These are phyloP conservation scores for Allium cepa DNA, from an alignment of 106 monocot species.

Conservation along the genomic window DNA sequence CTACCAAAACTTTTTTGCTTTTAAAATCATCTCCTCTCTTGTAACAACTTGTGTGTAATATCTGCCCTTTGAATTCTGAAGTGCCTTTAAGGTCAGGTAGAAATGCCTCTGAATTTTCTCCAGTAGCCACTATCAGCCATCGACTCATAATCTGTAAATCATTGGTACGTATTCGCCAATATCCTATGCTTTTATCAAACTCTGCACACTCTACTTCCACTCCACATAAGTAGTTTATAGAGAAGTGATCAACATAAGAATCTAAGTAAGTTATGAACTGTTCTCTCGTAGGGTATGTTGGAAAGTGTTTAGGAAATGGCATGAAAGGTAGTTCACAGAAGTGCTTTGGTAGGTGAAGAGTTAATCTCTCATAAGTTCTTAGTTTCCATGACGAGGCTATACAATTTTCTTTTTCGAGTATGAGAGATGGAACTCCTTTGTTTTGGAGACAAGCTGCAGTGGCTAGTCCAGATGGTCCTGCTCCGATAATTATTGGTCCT, in stretches of 20 bases:
- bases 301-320: slow-evolving; percentile 57
- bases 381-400: slow-evolving; percentile 64
- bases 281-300: slow-evolving; percentile 55
- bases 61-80: slow-evolving; percentile 23
- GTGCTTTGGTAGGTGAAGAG: slow-evolving; percentile 76
- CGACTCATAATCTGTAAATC: slow-evolving; percentile 35
- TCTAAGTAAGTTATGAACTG: slow-evolving; percentile 78
- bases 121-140: slow-evolving; percentile 71
- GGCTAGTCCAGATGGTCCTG: slow-evolving; percentile 75
- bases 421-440: slow-evolving; percentile 57
- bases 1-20: slow-evolving; percentile 66
- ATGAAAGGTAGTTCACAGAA: slow-evolving; percentile 70
- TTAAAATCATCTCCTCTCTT: slow-evolving; percentile 46
- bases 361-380: slow-evolving; percentile 63
- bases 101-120: slow-evolving; percentile 54
- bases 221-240: slow-evolving; percentile 37
- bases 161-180: slow-evolving; percentile 33
- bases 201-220: slow-evolving; percentile 40
- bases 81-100: slow-evolving; percentile 38
- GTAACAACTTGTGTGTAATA: slow-evolving; percentile 53
- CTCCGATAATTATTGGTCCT: slow-evolving; percentile 72
- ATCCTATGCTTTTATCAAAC: slow-evolving; percentile 32
- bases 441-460: slow-evolving; percentile 60
- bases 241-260: slow-evolving; percentile 40
- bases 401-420: slow-evolving; percentile 64